Evolutionary conservation across 495 filamentous ascomycete species (phyloP), one percentile per base, ranked within the genome.

Genomic region (Margaritispora aquatica): DNA sequence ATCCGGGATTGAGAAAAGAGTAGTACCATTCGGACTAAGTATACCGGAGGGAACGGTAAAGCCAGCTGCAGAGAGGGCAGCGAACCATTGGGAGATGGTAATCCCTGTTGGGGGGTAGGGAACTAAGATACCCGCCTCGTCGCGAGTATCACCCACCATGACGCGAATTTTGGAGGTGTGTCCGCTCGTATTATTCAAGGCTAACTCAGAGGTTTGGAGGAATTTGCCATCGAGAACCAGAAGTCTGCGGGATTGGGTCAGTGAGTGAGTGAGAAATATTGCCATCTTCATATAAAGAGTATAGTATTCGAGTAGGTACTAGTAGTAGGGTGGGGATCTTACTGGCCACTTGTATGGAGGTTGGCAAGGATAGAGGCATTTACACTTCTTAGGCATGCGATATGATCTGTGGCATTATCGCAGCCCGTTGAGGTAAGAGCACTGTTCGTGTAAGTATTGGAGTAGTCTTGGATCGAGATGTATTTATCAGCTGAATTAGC

Each of bases 161-260:
- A 77, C 69, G 19, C 69, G 70, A 15, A 78, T 64, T 48, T 73
- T 59, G 0, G 74, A 66, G 15, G 61, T 70, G 21, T 55, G 57
- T 38, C 70, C 70, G 36, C 55, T 60, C n/a, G n/a, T n/a, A 23
- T 68, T 70, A 38, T 64, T 54, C 26, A 76, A 63, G 58, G 69
- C 64, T 23, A 77, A 69, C 19, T 75, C 63, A 23, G 59, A 48
- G 1, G 73, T 74, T 44, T 72, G 73, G 53, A 79, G 69, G 54
- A 64, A 71, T 15, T 55, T 67, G 20, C 75, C 76, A 54, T 79
- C 76, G 63, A 76, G 71, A 31, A 79, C 73, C 11, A 78, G 70
- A 48, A 75, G 71, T 27, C 70, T 70, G 26, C n/a, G n/a, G n/a
- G n/a, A n/a, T n/a, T n/a, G n/a, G n/a, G n/a, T n/a, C n/a, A n/a